These are phyloP conservation scores for Diplodia corticola DNA, from an alignment of 2,329 filamentous ascomycete genomes.

Conservation along the genomic window DNA sequence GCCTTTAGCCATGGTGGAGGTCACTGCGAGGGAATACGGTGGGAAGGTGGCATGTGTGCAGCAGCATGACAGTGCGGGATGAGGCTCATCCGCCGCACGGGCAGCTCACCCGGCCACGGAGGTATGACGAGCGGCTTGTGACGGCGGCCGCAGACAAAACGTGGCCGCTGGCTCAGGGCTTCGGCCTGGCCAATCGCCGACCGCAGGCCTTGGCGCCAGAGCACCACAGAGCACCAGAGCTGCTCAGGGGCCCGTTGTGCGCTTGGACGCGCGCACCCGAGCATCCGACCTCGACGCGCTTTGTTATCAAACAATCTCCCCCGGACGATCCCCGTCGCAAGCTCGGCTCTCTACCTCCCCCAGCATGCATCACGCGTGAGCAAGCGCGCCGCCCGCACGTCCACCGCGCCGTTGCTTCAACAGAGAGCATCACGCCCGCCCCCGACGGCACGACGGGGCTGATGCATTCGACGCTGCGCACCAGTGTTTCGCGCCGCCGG, in stretches of 20 bases:
- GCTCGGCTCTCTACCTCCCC: neutral
- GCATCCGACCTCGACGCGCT: neutral
- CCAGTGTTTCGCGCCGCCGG: neutral
- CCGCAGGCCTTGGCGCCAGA: neutral
- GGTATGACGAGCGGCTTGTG: slow-evolving; percentile 19
- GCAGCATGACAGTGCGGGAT: slow-evolving; percentile 4
- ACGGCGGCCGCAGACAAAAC: neutral
- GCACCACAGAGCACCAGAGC: neutral
- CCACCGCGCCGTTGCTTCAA: neutral
- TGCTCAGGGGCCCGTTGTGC: neutral
- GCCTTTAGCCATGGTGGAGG: slow-evolving; percentile 33
- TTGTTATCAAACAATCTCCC: slow-evolving; percentile 14
- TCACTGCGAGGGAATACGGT: slow-evolving; percentile 1
- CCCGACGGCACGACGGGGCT: neutral
- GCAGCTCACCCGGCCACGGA: slow-evolving; percentile 7
- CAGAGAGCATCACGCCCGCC: slow-evolving; percentile 2
- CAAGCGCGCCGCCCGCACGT: neutral
- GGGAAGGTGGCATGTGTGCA: slow-evolving; percentile 8
- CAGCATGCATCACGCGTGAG: neutral
- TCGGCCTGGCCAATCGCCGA: slow-evolving; percentile 9
- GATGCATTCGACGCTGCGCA: neutral
- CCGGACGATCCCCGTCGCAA: slow-evolving; percentile 4
- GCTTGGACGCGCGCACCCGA: neutral
- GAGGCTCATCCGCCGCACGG: slow-evolving; percentile 13
- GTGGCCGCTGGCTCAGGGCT: neutral